Evolutionary conservation across 306 rosid genomes (phyloP).

Genomic region (Gillenia trifoliata): DNA sequence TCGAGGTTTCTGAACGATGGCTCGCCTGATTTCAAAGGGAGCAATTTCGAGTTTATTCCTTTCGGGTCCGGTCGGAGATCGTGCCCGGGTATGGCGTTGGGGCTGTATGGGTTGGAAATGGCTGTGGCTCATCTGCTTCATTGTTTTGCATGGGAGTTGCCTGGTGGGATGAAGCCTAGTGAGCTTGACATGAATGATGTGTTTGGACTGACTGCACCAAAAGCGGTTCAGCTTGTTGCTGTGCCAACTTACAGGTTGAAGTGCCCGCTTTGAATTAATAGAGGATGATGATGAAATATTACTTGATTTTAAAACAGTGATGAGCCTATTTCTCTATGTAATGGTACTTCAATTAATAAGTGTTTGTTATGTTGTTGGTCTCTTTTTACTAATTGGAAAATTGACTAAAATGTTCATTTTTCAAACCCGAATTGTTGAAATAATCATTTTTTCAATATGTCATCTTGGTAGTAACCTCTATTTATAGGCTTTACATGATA

Average conservation of each 20-base stretch:
- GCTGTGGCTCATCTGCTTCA: slow-evolving; percentile 44
- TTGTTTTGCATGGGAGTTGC: slow-evolving; percentile 49
- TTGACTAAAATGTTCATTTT: no score
- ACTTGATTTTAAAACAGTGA: no score
- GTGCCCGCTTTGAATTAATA: slow-evolving; percentile 10
- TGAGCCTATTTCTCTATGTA: background rate
- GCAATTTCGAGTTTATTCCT: slow-evolving; percentile 45
- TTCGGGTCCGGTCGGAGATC: slow-evolving; percentile 60
- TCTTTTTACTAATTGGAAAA: background rate
- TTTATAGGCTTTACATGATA: no score
- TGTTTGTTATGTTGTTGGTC: background rate
- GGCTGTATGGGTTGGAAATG: slow-evolving; percentile 47
- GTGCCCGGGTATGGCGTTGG: slow-evolving; percentile 53
- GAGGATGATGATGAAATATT: background rate
- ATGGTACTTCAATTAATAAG: background rate
- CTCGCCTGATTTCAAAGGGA: slow-evolving; percentile 46
- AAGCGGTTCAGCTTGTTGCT: slow-evolving; percentile 43
- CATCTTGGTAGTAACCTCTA: no score
- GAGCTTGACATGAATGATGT: slow-evolving; percentile 53
- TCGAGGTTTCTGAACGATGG: slow-evolving; percentile 31
- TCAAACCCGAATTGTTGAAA: no score
- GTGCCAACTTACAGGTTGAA: slow-evolving; percentile 38
- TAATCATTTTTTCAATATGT: no score
- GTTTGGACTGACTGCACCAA: slow-evolving; percentile 57
- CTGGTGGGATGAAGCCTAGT: slow-evolving; percentile 33